These are phyloP conservation scores for Zygosaccharomyces gambellarensis DNA, from an alignment of 805 yeast genomes.

Conservation along the genomic window DNA sequence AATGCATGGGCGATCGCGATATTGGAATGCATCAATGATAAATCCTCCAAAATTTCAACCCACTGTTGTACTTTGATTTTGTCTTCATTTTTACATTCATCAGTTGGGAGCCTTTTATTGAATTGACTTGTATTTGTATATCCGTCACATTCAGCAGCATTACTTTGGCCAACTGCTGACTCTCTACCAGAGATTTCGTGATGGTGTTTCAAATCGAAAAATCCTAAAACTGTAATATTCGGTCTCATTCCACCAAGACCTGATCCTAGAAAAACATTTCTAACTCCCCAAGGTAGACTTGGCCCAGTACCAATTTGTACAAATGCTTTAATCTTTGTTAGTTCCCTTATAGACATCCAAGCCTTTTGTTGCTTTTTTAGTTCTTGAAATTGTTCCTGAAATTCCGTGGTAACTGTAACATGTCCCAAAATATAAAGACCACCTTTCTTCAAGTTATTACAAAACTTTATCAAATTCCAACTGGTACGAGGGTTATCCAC, in stretches of 20 bases:
- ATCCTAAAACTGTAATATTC: constrained; percentile 87
- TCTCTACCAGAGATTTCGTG: constrained; percentile 6
- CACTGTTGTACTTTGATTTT: constrained; percentile 72
- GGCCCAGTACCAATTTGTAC: constrained; percentile 90
- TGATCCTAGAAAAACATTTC: constrained; percentile 86
- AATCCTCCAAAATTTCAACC: constrained; percentile 90
- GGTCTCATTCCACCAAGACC: constrained; percentile 99
- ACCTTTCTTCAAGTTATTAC: constrained; percentile 93
- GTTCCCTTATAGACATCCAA: constrained; percentile 79
- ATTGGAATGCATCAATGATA: constrained; percentile 80
- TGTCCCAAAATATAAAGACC: constrained; percentile 91
- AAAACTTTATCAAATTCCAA: constrained; percentile 87
- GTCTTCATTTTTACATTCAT: constrained; percentile 63
- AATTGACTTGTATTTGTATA: constrained; percentile 21
- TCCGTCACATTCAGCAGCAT: constrained; percentile 16
- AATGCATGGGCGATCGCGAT: constrained; percentile 94
- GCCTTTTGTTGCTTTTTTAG: constrained; percentile 68
- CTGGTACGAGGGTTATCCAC: constrained; percentile 90
- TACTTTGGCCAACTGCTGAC: constrained; percentile 5
- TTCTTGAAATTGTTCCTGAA: constrained; percentile 63
- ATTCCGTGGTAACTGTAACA: constrained; percentile 57
- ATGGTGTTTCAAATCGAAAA: constrained; percentile 54
- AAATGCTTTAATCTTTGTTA: constrained; percentile 80
- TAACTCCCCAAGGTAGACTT: constrained; percentile 86
- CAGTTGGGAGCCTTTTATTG: constrained; percentile 65